These are phyloP conservation scores for Volvariella surrecta DNA, from an alignment of 1,284 basidiomycete genomes.

Conservation along the genomic window DNA sequence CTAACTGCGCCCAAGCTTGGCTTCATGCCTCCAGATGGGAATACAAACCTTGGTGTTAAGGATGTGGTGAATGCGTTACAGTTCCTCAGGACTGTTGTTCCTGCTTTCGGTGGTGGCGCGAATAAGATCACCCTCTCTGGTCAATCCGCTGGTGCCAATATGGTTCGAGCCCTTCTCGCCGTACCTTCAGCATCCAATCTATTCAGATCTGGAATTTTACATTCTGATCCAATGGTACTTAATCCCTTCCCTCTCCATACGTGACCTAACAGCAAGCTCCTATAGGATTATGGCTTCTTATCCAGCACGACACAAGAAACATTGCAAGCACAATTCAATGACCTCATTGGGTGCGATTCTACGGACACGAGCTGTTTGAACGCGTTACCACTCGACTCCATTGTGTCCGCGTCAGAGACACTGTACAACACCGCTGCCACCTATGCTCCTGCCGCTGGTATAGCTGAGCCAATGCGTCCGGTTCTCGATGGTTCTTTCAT, in stretches of 20 bases:
- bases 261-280: not conserved
- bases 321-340: slow-evolving; percentile 48
- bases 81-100: slow-evolving; percentile 54
- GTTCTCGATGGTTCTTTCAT: slow-evolving; percentile 53
- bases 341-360: slow-evolving; percentile 36
- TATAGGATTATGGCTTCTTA: slow-evolving; percentile 68
- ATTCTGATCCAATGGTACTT: slow-evolving; percentile 80
- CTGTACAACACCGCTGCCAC: slow-evolving; percentile 31
- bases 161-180: slow-evolving; percentile 71
- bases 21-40: slow-evolving; percentile 58
- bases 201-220: slow-evolving; percentile 70
- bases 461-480: slow-evolving; percentile 50
- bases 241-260: not conserved
- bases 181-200: slow-evolving; percentile 54
- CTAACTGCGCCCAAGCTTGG: slow-evolving; percentile 44
- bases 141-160: slow-evolving; percentile 78
- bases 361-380: slow-evolving; percentile 43
- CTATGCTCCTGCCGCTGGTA: slow-evolving; percentile 45
- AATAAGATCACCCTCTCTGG: slow-evolving; percentile 76
- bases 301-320: slow-evolving; percentile 40
- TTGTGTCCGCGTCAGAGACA: slow-evolving; percentile 40
- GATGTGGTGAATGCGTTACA: slow-evolving; percentile 65
- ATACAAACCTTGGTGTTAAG: slow-evolving; percentile 63
- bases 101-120: slow-evolving; percentile 61
- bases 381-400: slow-evolving; percentile 35